A percentile compares a stretch with the other conserved stretches of the same genome.
phyloP scores from a whole-genome alignment of 306 rosid species.

The Sechiopsis laciniata region DNA sequence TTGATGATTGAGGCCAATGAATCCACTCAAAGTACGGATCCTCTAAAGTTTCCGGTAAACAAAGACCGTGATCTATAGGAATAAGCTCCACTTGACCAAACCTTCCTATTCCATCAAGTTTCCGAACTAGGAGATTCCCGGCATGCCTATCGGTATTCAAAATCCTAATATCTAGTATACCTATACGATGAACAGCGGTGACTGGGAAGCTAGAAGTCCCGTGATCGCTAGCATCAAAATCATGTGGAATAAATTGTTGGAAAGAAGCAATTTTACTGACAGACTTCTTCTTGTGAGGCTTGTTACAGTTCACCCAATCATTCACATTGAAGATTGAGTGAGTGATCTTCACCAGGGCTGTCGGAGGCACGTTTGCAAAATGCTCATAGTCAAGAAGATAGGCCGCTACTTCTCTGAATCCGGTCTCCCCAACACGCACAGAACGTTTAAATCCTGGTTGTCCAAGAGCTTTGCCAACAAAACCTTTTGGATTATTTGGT shows the following conservation, averaged over 20 bases:
- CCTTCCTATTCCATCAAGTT: conserved; percentile 62
- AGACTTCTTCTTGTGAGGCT: conserved; percentile 48
- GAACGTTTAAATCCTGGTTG: conserved; percentile 92
- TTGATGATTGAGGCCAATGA: conserved; percentile 99
- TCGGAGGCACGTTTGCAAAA: conserved; percentile 94
- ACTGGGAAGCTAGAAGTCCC: conserved; percentile 96
- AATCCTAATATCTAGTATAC: conserved; percentile 92
- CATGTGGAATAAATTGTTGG: conserved; percentile 87
- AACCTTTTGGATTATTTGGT: conserved; percentile 94
- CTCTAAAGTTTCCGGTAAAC: conserved; percentile 86
- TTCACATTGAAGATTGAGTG: conserved; percentile 93
- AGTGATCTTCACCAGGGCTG: conserved; percentile 90
- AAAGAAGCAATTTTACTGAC: conserved; percentile 94
- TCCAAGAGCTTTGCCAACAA: conserved; percentile 90
- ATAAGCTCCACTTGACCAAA: conserved; percentile 90
- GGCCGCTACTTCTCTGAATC: conserved; percentile 91
- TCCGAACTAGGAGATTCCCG: conserved; percentile 84
- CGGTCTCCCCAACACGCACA: conserved; percentile 95
- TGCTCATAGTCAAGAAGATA: conserved; percentile 76
- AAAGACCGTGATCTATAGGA: conserved; percentile 97
- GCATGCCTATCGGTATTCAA: conserved; percentile 98
- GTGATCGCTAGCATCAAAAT: conserved; percentile 96
- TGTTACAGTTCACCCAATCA: conserved; percentile 73
- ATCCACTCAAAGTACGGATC: conserved; percentile 99
- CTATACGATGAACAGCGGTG: conserved; percentile 86